A percentile compares a stretch with the other conserved stretches of the same genome.
Conservation (phyloP, 2,329 filamentous ascomycete species). For the Fusarium pseudoanthophilum region DNA sequence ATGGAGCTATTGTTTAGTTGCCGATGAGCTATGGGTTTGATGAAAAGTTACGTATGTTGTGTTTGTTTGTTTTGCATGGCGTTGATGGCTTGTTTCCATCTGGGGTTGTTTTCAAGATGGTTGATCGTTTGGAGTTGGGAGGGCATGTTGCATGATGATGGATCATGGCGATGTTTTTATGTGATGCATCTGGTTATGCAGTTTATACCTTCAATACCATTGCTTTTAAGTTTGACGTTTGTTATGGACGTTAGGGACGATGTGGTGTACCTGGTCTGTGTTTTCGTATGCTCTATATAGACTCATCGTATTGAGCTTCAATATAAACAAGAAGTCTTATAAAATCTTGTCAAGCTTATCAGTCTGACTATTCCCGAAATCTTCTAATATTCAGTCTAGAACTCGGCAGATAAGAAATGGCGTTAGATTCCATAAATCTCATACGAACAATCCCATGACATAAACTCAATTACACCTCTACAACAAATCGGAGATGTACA, state of each 20-base stretch:
- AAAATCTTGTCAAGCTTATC: background rate
- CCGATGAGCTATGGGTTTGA: background rate
- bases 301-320: background rate
- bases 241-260: too few relatives aligned
- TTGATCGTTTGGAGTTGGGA: conserved; percentile 16
- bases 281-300: too few relatives aligned
- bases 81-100: conserved; percentile 13
- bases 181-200: conserved; percentile 4
- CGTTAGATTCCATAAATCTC: background rate
- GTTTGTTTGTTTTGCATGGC: conserved; percentile 17
- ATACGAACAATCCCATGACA: background rate
- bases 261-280: background rate
- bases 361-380: background rate
- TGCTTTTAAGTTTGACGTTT: background rate
- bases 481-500: background rate
- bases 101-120: background rate
- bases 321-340: background rate
- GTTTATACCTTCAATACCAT: conserved; percentile 18
- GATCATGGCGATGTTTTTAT: background rate
- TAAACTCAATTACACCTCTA: background rate
- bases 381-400: background rate
- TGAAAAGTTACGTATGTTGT: conserved; percentile 6
- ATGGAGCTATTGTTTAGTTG: conserved; percentile 25
- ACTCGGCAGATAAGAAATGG: background rate
- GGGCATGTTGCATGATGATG: background rate